Evolutionary conservation across 2,329 filamentous ascomycete species (phyloP).

Genomic region (Colletotrichum aenigma): DNA sequence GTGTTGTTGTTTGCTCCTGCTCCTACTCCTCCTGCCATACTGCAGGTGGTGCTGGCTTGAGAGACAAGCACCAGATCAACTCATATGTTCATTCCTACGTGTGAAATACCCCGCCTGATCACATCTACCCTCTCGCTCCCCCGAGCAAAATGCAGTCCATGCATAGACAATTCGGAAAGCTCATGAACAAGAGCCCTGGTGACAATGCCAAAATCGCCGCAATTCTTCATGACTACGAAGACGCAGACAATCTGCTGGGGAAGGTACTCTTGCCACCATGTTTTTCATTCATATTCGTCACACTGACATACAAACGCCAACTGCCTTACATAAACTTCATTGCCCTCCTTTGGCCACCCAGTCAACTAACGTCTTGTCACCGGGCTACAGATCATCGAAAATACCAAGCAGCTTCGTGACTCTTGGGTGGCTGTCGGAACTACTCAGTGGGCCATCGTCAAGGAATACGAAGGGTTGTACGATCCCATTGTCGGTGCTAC

Average conservation of each 20-base stretch:
- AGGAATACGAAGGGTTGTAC: constrained; percentile 76
- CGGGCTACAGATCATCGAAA: constrained; percentile 70
- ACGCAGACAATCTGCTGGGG: constrained; percentile 75
- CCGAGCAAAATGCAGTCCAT: constrained; percentile 67
- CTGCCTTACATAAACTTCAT: not conserved
- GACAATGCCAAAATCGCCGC: constrained; percentile 79
- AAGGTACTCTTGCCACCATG: constrained; percentile 52
- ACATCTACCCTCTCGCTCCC: not conserved
- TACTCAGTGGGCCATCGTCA: constrained; percentile 69
- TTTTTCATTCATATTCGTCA: not conserved
- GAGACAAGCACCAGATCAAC: not conserved
- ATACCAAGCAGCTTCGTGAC: constrained; percentile 77
- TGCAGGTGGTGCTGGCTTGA: not conserved
- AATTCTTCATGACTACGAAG: constrained; percentile 79
- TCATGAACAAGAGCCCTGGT: constrained; percentile 70
- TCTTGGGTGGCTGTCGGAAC: constrained; percentile 76
- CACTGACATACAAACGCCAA: not conserved
- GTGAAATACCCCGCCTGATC: not conserved
- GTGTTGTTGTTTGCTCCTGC: not conserved
- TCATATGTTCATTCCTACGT: not conserved
- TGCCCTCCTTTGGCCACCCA: not conserved
- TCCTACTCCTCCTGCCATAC: not conserved
- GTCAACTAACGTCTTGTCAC: not conserved
- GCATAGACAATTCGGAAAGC: constrained; percentile 75
- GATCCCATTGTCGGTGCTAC: constrained; percentile 74